Conservation (phyloP, 2,329 filamentous ascomycete species). For the Colletotrichum caudatum region DNA sequence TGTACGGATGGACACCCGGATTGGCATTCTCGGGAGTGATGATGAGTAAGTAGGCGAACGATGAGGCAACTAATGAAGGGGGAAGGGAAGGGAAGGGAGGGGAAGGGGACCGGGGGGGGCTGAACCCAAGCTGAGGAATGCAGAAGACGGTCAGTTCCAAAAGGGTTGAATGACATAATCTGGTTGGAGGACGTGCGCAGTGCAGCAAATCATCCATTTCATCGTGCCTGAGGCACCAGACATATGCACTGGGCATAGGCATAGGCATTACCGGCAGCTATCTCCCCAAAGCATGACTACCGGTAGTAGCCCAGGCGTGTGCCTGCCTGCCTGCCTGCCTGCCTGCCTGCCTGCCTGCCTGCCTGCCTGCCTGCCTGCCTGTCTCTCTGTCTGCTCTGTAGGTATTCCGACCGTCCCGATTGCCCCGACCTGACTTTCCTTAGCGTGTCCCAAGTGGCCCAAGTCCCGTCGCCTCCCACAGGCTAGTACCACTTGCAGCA, state of each 20-base stretch:
- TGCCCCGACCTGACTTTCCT: not conserved
- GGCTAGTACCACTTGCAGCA: conserved; percentile 33
- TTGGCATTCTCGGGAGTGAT: not conserved
- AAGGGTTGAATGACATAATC: conserved; percentile 35
- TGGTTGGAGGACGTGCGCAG: not conserved
- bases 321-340: no score
- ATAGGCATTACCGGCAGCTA: no score
- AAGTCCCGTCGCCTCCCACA: conserved; percentile 5
- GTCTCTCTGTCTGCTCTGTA: not conserved
- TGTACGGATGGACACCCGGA: no score
- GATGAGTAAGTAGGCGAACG: conserved; percentile 13
- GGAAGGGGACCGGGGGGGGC: not conserved
- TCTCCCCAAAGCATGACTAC: not conserved
- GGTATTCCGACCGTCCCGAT: conserved; percentile 3
- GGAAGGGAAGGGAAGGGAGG: no score
- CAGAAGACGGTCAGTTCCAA: conserved; percentile 20
- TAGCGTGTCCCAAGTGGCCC: conserved; percentile 16
- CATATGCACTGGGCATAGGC: no score
- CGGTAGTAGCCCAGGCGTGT: conserved; percentile 30
- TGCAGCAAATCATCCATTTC: not conserved
- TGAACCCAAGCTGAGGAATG: conserved; percentile 13
- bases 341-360: no score
- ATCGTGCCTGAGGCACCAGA: conserved; percentile 10
- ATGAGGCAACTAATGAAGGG: not conserved
- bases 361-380: no score